Percentiles rank a stretch among this genome's conserved stretches.
Evolutionary conservation across 208 protist species (phyloP).

Genomic region (Leptomonas pyrrhocoris): DNA sequence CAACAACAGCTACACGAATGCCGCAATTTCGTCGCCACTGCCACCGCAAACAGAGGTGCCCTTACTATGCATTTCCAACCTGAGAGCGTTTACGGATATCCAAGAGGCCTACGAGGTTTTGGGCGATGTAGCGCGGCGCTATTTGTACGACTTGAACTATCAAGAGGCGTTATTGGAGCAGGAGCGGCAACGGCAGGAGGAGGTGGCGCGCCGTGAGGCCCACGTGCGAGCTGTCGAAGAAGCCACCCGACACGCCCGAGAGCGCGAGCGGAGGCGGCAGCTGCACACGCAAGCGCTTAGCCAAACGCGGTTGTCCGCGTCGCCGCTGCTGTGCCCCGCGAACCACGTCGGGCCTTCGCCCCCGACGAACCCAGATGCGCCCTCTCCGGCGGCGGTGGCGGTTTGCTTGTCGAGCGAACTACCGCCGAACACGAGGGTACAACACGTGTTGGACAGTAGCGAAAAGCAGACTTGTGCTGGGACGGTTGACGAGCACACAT

Average conservation of each 20-base stretch:
- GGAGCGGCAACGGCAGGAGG: conserved; percentile 27
- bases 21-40: neutral
- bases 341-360: neutral
- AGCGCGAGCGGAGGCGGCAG: conserved; percentile 29
- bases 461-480: too few species aligned
- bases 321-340: neutral
- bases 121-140: conserved; percentile 82
- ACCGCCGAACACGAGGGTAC: too few species aligned
- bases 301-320: neutral
- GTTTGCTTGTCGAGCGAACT: too few species aligned
- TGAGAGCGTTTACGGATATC: conserved; percentile 61
- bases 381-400: too few species aligned
- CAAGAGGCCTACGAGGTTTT: conserved; percentile 91
- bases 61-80: too few species aligned
- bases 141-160: conserved; percentile 88
- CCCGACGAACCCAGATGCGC: too few species aligned
- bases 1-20: neutral
- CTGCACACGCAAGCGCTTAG: conserved; percentile 25
- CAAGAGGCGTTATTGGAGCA: conserved; percentile 35
- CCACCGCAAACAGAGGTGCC: too few species aligned
- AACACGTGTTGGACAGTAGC: neutral
- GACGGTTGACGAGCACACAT: too few species aligned
- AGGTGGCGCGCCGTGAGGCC: conserved; percentile 19
- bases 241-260: conserved; percentile 14
- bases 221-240: conserved; percentile 24